Base-by-base conservation (phyloP, 495 filamentous ascomycete species). In the Podospora australis region DNA sequence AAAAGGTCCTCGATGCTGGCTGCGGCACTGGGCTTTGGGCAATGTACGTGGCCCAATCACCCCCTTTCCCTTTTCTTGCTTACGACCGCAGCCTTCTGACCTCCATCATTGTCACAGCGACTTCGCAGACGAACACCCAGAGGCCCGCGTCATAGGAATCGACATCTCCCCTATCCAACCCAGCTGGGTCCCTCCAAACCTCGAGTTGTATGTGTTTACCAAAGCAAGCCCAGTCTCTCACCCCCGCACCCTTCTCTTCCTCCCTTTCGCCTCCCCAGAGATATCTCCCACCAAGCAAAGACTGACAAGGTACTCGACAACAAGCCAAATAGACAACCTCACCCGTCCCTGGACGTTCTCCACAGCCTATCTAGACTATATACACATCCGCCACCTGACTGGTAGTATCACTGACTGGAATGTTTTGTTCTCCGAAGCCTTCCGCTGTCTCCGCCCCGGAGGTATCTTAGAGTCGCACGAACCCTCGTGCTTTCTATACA, bases 1-100 rank as follows among this genome's bases (percentile, higher is more conserved):
- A 79, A 54, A 75, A 71, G 32, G 72, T 78, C 3, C 65, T 87
- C 4, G 84, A 87, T 49, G 59, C 85, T 25, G 84, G 84, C n/a
- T 86, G 82, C 3, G 83, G 83, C n/a, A 44, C 36, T 60, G 65
- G 68, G 32, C 64, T 35, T 17, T 46, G 44, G 28, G 32, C 46
- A 8, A 17, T 48, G 32, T 36, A 36, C 6, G 32, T 36, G n/a
- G n/a, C n/a, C n/a, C n/a, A n/a, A n/a, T n/a, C n/a, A n/a, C n/a
- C n/a, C n/a, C n/a, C n/a, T n/a, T n/a, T n/a, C n/a, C n/a, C n/a
- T n/a, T n/a, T n/a, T n/a, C 19, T 36, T n/a, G 13, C 6, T 2
- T 35, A 3, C 30, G 4, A 1, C 10, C 17, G 7, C 30, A n/a
- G 17, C 6, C 4, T 16, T 11, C 13, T 11, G 11, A 35, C 30